Base-by-base conservation (phyloP, 2,329 filamentous ascomycete species). In the Coniella vitis region DNA sequence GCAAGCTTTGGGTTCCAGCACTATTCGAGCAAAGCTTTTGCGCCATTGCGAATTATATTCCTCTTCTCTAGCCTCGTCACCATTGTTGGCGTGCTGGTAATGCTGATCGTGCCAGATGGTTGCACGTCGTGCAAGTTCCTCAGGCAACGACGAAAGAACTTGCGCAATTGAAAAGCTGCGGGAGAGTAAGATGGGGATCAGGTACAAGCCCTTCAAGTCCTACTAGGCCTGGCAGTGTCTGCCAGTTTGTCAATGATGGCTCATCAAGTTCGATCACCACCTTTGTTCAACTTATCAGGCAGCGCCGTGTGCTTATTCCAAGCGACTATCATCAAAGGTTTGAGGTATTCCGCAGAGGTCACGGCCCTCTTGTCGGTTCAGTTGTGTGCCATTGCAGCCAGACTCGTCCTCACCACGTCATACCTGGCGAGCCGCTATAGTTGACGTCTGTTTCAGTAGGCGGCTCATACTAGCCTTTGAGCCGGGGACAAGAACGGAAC, bases 171-270 rank as follows among this genome's bases (percentile, higher is more conserved):
- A 59, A 14, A 71, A 83, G 7, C 79, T 86, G 37, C 68, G 81
- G 0, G 64, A 74, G 29, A 86, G 86, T 53, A 74, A 83, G 52
- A 81, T 85, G 59, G 83, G 83, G 4, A 80, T 86, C 17, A 81
- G 81, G 4, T 85, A 85, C 56, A 83, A 82, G 64, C 77, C 85
- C 54, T 84, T 79, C 64, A 84, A 84, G 58, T 61, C 71, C 58
- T 78, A 83, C 47, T 83, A 87, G 58, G 65, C 83, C 35, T 47
- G 20, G 45, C 49, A 54, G 39, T 54, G 52, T 36, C 32, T 54
- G 22, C 43, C 32, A 9, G 52, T 52, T 21, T 49, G 49, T 19
- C 52, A 55, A 47, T 53, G 54, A 3, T 57, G 56, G 56, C 39
- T 56, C 12, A 51, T 57, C 32, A 52, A 47, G 36, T 37, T 56